These are phyloP conservation scores for Ceratobasidium sp. DNA, from an alignment of 1,284 basidiomycete species.

Conservation along the genomic window DNA sequence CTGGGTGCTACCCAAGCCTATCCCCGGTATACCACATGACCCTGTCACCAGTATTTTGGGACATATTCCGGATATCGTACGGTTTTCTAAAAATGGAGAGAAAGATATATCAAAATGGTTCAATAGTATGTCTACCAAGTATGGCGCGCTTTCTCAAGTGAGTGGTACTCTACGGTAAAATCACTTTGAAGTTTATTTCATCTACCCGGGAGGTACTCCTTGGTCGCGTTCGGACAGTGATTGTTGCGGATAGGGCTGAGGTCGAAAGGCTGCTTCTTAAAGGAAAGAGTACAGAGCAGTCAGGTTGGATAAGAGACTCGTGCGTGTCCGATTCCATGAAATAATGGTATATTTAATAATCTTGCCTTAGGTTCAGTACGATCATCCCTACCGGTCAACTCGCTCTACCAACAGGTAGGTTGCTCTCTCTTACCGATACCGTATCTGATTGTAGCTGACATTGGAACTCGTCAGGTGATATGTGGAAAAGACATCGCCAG, in stretches of 20 bases:
- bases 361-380: conserved; percentile 24
- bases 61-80: conserved; percentile 12
- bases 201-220: conserved; percentile 29
- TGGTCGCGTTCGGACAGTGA: not conserved
- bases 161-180: no score
- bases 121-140: not conserved
- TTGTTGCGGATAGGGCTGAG: conserved; percentile 15
- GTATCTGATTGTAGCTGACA: no score
- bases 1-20: conserved; percentile 24
- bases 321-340: no score
- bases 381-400: conserved; percentile 5
- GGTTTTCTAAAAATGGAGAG: not conserved
- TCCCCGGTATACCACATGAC: conserved; percentile 16
- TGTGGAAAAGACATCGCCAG: conserved; percentile 31
- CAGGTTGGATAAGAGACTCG: not conserved
- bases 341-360: no score
- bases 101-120: not conserved
- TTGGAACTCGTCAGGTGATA: not conserved
- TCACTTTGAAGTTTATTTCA: no score
- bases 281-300: conserved; percentile 2
- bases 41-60: conserved; percentile 17
- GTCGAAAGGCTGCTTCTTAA: conserved; percentile 9
- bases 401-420: conserved; percentile 13
- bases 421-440: not conserved
- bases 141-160: conserved; percentile 24